Conservation (phyloP, 768 basidiomycete species). For the Pleurotus salmoneostramineus region DNA sequence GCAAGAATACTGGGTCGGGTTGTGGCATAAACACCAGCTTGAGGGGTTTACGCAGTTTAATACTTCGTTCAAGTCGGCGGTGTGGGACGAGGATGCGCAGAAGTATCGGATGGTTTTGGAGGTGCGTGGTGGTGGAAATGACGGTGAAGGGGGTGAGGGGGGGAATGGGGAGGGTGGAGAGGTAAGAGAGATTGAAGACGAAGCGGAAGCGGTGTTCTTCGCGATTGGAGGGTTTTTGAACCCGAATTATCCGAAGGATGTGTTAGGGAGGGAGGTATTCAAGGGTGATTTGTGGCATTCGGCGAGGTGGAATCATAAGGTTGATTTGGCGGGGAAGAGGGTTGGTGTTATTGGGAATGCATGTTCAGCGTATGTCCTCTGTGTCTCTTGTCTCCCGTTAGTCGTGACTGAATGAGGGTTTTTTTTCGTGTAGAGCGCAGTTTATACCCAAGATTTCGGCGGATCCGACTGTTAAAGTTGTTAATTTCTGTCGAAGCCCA, state of each 20-base stretch:
- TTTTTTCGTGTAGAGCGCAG: conserved; percentile 61
- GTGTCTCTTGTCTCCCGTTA: neutral
- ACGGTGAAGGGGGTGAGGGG: too few species aligned
- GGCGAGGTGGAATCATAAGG: conserved; percentile 50
- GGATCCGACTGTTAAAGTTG: conserved; percentile 44
- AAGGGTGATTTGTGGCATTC: conserved; percentile 52
- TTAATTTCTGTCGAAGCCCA: conserved; percentile 59
- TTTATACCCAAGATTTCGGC: conserved; percentile 50
- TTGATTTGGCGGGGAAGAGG: conserved; percentile 45
- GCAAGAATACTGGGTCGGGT: conserved; percentile 42
- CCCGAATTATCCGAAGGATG: conserved; percentile 39
- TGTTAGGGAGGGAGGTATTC: conserved; percentile 41
- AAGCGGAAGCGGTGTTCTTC: conserved; percentile 43
- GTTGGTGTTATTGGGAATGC: conserved; percentile 65
- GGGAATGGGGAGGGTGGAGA: conserved; percentile 32
- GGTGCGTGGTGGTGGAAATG: too few species aligned
- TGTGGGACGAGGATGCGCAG: conserved; percentile 41
- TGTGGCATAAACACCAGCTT: conserved; percentile 43
- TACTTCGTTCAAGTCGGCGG: conserved; percentile 32
- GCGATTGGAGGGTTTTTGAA: conserved; percentile 49
- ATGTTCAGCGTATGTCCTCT: conserved; percentile 44
- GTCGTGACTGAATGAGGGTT: too few species aligned
- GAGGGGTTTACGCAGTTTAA: conserved; percentile 36
- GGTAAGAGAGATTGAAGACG: conserved; percentile 21
- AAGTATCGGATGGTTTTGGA: conserved; percentile 38